These are phyloP conservation scores for Linnemannia hyalina DNA, from an alignment of 192 early-diverging fungal genomes.

Conservation along the genomic window DNA sequence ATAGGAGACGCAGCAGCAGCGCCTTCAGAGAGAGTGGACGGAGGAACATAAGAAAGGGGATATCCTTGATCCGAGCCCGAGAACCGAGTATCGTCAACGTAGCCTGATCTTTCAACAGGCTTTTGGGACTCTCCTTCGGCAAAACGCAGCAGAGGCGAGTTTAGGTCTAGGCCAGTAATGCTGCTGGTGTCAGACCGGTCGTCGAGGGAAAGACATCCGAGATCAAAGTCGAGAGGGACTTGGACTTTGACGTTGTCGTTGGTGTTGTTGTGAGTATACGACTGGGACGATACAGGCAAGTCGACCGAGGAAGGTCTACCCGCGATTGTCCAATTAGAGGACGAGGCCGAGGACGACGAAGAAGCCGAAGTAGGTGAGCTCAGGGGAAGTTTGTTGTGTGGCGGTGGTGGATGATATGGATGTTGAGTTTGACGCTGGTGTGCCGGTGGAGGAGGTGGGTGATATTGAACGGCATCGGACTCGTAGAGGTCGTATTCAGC, in stretches of 20 bases:
- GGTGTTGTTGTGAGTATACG: background rate
- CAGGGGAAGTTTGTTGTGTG: background rate
- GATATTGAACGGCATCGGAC: background rate
- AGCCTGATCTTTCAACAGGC: constrained; percentile 44
- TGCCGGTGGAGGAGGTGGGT: background rate
- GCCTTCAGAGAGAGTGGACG: background rate
- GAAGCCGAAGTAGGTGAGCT: constrained; percentile 21
- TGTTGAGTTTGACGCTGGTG: background rate
- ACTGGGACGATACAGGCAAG: background rate
- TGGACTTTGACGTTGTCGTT: constrained; percentile 13
- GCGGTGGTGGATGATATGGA: constrained; percentile 2
- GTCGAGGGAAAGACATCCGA: constrained; percentile 35
- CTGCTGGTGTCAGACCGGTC: background rate
- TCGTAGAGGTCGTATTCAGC: constrained; percentile 14
- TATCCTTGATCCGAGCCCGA: constrained; percentile 39
- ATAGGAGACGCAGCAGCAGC: background rate
- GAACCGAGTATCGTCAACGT: constrained; percentile 49
- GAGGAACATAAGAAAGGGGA: background rate
- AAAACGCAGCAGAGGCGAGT: constrained; percentile 26
- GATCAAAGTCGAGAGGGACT: constrained; percentile 36
- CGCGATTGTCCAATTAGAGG: constrained; percentile 16
- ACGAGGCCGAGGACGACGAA: constrained; percentile 17
- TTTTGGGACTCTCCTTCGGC: constrained; percentile 41
- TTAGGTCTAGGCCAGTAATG: constrained; percentile 8
- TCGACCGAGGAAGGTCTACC: background rate